These are phyloP conservation scores for Vitellaria paradoxa DNA, from an alignment of 179 eudicot species.

Conservation along the genomic window DNA sequence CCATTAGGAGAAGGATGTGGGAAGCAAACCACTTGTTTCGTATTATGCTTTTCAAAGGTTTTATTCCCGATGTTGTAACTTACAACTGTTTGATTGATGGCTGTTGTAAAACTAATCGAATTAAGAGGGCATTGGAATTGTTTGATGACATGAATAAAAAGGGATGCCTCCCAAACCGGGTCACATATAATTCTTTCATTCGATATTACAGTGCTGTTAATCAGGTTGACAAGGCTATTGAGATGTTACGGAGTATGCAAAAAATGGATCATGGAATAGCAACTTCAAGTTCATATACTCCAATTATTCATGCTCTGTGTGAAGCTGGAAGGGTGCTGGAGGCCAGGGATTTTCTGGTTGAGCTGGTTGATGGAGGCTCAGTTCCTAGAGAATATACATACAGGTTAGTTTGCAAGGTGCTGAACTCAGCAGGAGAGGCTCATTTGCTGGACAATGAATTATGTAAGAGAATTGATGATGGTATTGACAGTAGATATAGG, in stretches of 20 bases:
- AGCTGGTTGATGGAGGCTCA: conserved; percentile 62
- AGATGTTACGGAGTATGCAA: conserved; percentile 67
- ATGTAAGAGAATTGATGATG: conserved; percentile 48
- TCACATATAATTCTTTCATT: conserved; percentile 79
- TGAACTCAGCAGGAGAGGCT: conserved; percentile 36
- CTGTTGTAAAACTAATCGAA: conserved; percentile 82
- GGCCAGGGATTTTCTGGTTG: conserved; percentile 59
- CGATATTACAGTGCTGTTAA: conserved; percentile 74
- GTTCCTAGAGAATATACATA: conserved; percentile 84
- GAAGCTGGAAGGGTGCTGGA: conserved; percentile 63
- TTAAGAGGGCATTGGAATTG: conserved; percentile 75
- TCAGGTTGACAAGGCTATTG: conserved; percentile 67
- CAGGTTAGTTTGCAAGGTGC: conserved; percentile 46
- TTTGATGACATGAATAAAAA: conserved; percentile 70
- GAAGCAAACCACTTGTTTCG: conserved; percentile 89
- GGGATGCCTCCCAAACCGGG: conserved; percentile 62
- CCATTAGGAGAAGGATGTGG: conserved; percentile 72
- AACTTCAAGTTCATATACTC: conserved; percentile 74
- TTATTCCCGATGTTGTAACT: conserved; percentile 79
- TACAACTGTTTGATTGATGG: conserved; percentile 84
- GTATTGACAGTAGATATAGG: conserved; percentile 48
- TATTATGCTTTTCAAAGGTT: conserved; percentile 71
- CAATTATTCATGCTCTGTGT: conserved; percentile 75
- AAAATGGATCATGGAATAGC: conserved; percentile 53
- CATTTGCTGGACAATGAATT: conserved; percentile 41